Base-by-base conservation (phyloP, 176 grass and related monocot genomes). In the Leersia perrieri region DNA sequence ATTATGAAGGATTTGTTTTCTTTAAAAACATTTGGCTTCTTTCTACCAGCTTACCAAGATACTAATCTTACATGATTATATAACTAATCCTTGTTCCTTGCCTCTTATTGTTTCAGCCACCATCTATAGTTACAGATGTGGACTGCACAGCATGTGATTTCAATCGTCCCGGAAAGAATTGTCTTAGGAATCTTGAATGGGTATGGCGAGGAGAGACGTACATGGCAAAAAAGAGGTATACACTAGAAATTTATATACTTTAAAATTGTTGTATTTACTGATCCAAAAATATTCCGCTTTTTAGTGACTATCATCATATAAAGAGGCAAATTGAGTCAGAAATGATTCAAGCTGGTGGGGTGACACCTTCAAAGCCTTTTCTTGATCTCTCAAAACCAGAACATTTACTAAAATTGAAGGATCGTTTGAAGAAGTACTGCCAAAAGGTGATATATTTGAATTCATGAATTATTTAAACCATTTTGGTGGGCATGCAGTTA, bases 241-340 rank as follows among this genome's bases (percentile, higher is more conserved):
- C 18, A 76, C 69, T 61, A 60, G 69, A 40, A 65, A 78, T 72
- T 75, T 88, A 41, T 68, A 27, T 73, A 30, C 33, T 63, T 13
- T 74, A 28, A 75, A 72, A 34, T 80, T 80, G 12, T 64, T 66
- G 29, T 58, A 58, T 58, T 38, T 90, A 68, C n/a, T 63, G 32
- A 70, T 84, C 32, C 53, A 71, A 74, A 39, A 49, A 13, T 68
- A 64, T 82, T 81, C 23, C 66, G 33, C 60, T 35, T 87, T 88
- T 38, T 82, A 98, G 95, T 83, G 95, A 98, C 81, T 98, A 94
- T 73, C 90, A 95, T 93, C 92, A 98, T 78, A 92, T 98, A 89
- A 98, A 94, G 83, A 98, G 79, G 70, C 95, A 98, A 93, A 94
- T 98, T 84, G 92, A 94, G 75, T 98, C 95, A 33, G 95, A 98